phyloP scores from a whole-genome alignment of 139 green algal species.

The Edaphochlamys debaryana region DNA sequence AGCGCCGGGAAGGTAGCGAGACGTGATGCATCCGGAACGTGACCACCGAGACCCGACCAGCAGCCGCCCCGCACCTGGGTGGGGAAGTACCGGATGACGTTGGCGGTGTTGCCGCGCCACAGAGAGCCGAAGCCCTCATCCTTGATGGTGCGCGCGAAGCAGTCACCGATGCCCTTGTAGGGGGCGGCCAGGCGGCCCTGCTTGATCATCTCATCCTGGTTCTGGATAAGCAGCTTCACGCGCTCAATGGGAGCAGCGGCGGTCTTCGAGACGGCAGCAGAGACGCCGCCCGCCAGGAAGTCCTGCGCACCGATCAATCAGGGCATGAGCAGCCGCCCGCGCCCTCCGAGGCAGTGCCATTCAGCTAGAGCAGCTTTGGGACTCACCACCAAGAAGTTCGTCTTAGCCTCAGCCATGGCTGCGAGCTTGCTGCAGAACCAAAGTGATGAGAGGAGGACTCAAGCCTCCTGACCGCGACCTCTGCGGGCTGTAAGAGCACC shows the following conservation, averaged over 20 bases:
- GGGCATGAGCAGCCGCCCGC: not conserved
- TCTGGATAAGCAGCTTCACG: conserved; percentile 95
- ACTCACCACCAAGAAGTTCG: conserved; percentile 45
- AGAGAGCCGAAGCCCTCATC: conserved; percentile 95
- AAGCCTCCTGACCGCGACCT: not conserved
- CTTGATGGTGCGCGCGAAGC: conserved; percentile 87
- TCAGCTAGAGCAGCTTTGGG: not conserved
- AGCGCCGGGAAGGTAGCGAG: no score
- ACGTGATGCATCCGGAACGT: no score
- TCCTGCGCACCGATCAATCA: conserved; percentile 40
- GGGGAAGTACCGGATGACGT: conserved; percentile 96
- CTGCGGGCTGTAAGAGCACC: no score
- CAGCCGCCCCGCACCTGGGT: conserved; percentile 59
- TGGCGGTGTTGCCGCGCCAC: conserved; percentile 98
- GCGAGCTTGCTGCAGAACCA: not conserved
- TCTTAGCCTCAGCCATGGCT: conserved; percentile 7
- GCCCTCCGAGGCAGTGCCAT: not conserved
- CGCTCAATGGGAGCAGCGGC: conserved; percentile 94
- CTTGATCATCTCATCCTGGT: conserved; percentile 78
- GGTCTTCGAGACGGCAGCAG: conserved; percentile 95
- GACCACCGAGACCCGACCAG: no score
- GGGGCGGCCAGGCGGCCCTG: conserved; percentile 63
- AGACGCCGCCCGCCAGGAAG: conserved; percentile 62
- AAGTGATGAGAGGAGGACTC: not conserved
- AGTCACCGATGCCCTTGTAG: conserved; percentile 96